Base-by-base conservation (phyloP, 139 green algal species). In the Volvox africanus region DNA sequence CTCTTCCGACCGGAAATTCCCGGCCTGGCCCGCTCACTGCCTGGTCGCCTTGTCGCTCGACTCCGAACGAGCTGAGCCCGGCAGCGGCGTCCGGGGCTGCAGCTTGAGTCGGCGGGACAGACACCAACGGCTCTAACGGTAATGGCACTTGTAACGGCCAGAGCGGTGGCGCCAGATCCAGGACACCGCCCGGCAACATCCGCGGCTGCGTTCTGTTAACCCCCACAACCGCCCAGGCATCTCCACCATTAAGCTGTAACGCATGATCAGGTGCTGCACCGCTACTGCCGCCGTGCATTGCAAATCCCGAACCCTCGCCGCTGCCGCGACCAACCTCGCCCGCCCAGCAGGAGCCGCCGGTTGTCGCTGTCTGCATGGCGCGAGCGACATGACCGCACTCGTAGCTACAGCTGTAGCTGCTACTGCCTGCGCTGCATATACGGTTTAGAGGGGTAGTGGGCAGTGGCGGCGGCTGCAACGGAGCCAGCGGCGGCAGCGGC, bases 101-200 rank as follows among this genome's bases (percentile, higher is more conserved):
- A 67, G 78, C 78, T 35, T 73, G 78, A 36, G 13, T n/a, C 20
- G 30, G 76, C 71, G 76, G 76, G 32, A 61, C 12, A 35, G n/a
- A n/a, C 80, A 71, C 0, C 78, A 67, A 19, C 35, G 24, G 37
- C 78, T 35, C 19, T 32, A 32, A 18, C 78, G 17, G 36, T 32
- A 33, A 24, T 50, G 17, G 78, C 78, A 68, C 24, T 30, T 50
- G 80, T 55, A 86, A 17, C 24, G 50, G 81, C 81, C 33, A 65
- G 61, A 87, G 61, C 81, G 80, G 80, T 55, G 26, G 44, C 80
- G 80, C 80, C 50, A 87, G 81, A 12, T 87, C 81, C 16, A 87
- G 30, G 18, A 87, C 61, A 3, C 61, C 81, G 5, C 61, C 81
- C 30, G 61, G 81, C 81, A 87, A 28, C n/a, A 86, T 9, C 26